Evolutionary conservation across 2,329 filamentous ascomycete species (phyloP), one percentile per base, ranked within the genome.

Genomic region (Neofusicoccum sp.): DNA sequence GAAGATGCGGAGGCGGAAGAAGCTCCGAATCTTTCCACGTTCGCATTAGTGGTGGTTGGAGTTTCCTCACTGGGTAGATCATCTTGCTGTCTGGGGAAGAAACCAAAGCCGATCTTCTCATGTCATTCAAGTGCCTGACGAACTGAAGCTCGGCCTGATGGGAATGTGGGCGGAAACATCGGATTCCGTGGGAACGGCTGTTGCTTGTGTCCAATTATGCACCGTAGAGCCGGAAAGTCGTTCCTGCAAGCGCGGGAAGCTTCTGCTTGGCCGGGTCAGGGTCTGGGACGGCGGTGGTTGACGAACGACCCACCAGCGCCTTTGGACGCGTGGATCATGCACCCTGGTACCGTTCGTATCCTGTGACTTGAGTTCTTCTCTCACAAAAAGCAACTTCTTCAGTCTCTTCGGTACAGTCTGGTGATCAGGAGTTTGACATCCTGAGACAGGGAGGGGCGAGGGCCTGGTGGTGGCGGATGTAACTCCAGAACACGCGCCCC

Each of bases 271-370:
- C 6, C 36, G 51, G 51, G 36, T 56, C 51, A 41, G 38, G 28
- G 36, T 43, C 36, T 33, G n/a, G 24, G 28, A n/a, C 28, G 26
- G 14, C n/a, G 38, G 5, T 38, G 4, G 12, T 43, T 51, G 33
- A 38, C 48, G 33, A 51, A 36, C 31, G 20, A n/a, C 20, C n/a
- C n/a, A 3, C 14, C 24, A 6, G 51, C 38, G 24, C 26, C 51
- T 43, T 38, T 56, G 36, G 36, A 56, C 51, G 26, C n/a, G 51
- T 8, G 12, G 38, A 56, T 56, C 51, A 41, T 56, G 26, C 11
- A 30, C 8, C 51, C 51, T 16, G 11, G 36, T 38, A 28, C 14
- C 9, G 41, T 24, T 5, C 11, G 12, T 7, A 54, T 24, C 24
- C 14, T 30, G 20, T 43, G 51, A 9, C 28, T 40, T 4, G 43